Conservation (phyloP, 345 rosid genomes). For the Salix purpurea region DNA sequence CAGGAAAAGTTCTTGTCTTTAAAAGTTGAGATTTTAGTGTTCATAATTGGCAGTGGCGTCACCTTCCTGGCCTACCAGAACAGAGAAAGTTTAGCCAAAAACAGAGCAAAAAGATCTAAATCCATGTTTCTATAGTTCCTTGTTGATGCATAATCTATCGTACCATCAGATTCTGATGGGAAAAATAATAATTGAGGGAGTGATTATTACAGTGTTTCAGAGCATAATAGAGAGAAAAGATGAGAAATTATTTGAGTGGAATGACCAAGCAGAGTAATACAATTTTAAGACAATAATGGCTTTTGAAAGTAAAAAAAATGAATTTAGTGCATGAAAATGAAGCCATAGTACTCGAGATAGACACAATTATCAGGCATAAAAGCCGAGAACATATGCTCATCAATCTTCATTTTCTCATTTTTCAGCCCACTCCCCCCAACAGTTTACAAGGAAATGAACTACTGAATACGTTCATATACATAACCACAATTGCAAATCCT, state of each 20-base stretch:
- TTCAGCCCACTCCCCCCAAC: background rate
- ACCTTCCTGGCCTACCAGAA: background rate
- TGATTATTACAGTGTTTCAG: too few species aligned
- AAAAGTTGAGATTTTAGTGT: background rate
- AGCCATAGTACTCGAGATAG: background rate
- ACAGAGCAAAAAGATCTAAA: background rate
- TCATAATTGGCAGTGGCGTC: background rate
- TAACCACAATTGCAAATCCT: background rate
- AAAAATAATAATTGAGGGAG: background rate
- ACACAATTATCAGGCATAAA: background rate
- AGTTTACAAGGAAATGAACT: background rate
- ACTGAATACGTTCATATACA: conserved; percentile 12
- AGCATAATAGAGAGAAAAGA: too few species aligned
- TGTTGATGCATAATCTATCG: background rate
- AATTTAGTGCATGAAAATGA: background rate
- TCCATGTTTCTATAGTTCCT: too few species aligned
- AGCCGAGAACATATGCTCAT: background rate
- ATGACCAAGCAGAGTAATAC: too few species aligned
- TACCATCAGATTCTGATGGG: background rate
- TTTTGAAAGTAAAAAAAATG: background rate
- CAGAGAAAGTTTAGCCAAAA: background rate
- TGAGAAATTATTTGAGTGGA: too few species aligned
- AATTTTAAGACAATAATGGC: background rate
- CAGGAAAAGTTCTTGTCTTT: background rate
- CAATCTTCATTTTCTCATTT: background rate